These are phyloP conservation scores for Entrophospora sp. DNA, from an alignment of 192 early-diverging fungal species.

Conservation along the genomic window DNA sequence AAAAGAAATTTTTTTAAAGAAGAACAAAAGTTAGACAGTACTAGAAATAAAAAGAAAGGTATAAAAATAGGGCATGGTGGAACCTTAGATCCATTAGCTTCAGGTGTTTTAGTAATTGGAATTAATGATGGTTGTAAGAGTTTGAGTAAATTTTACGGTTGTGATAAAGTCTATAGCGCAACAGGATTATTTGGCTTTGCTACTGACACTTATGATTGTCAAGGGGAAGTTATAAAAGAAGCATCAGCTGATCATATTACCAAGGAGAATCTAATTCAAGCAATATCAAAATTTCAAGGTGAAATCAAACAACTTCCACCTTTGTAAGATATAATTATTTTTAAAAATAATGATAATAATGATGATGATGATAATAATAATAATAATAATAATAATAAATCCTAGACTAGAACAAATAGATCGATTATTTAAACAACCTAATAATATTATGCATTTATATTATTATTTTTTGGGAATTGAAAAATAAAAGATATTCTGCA, in stretches of 20 bases:
- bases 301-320: constrained; percentile 55
- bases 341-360: too few species aligned
- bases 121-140: constrained; percentile 46
- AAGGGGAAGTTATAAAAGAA: constrained; percentile 36
- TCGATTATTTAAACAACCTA: neutral
- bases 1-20: too few species aligned
- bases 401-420: neutral
- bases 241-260: constrained; percentile 33
- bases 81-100: constrained; percentile 47
- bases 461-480: neutral
- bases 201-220: constrained; percentile 52
- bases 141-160: constrained; percentile 32
- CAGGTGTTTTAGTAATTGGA: constrained; percentile 48
- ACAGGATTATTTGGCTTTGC: constrained; percentile 40
- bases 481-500: constrained; percentile 49
- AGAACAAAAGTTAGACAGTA: too few species aligned
- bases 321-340: constrained; percentile 31
- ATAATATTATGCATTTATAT: too few species aligned
- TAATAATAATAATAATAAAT: too few species aligned
- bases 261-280: constrained; percentile 25
- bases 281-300: constrained; percentile 47
- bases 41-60: neutral
- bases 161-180: constrained; percentile 49
- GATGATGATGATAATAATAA: neutral
- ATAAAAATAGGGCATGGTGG: constrained; percentile 52